Base-by-base conservation (phyloP, 345 rosid species). In the Salix viminalis region DNA sequence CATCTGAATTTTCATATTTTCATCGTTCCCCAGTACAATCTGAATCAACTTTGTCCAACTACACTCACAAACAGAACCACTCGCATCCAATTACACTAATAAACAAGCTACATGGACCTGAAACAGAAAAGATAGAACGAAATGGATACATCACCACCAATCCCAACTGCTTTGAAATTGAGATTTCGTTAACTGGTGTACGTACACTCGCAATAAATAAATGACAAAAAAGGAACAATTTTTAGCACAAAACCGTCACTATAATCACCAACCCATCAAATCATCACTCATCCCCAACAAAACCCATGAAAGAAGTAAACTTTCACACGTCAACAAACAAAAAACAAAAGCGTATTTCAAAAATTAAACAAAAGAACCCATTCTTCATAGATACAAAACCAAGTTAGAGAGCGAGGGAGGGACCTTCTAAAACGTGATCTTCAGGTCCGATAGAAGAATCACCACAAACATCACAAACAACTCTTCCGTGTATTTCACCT, bases 361-460 rank as follows among this genome's bases (percentile, higher is more conserved):
- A 21, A 54, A 60, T 41, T 39, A 1, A 60, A 16, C 16, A 9
- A 41, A 16, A 56, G 67, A 11, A 58, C 28, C 39, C 28, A 61
- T 58, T 2, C 12, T 16, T 46, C 10, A 19, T 18, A 28, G 19
- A 32, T 14, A 21, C 1, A 77, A 32, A 44, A 15, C 12, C 1
- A 50, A 56, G 4, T 56, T 7, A 34, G 32, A 60, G 2, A 58
- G 58, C 46, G 68, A 61, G 15, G 48, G 24, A 39, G 15, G 54
- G 60, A 90, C 99, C 98, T 91, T 93, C 90, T 66, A 92, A 88
- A 72, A 92, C 85, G 84, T 96, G 98, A 79, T 93, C 98, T 84
- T 96, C 97, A 72, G 97, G 98, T 75, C 97, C 98, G 70, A 96
- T 86, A 28, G 97, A 91, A 73, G 91, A 91, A 87, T 96, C 97